Base-by-base conservation (phyloP, 1,284 basidiomycete genomes). In the Malassezia sp. region DNA sequence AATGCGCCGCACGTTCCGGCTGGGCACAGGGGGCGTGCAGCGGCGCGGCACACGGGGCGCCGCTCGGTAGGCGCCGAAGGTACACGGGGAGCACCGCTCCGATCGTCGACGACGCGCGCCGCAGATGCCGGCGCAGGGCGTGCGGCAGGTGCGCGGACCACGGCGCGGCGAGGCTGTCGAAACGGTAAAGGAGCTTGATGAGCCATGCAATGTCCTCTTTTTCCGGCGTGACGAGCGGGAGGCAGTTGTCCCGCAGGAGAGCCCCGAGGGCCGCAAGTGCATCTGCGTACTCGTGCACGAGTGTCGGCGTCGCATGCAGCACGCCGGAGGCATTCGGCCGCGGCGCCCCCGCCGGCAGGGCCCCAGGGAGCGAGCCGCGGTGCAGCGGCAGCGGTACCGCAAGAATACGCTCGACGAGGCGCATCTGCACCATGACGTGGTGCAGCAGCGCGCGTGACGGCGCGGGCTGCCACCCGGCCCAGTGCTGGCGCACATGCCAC, bases 401-500 rank as follows among this genome's bases (percentile, higher is more conserved):
- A 3, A 50, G 14, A 14, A 36, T 30, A 5, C 28, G 28, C 14
- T 26, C 34, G 20, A 40, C 27, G 17, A 23, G 17, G 7, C 30
- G 29, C 48, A 50, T 45, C 36, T 45, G 39, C 22, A 50, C 31
- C 48, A 50, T 50, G 42, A 50, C 17, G 8, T 38, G 39, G 26
- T 50, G 48, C 42, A 50, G 28, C 9, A 50, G 23, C 26, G 36
- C 36, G n/a, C 29, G 42, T 12, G 48, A 50, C 10, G 42, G 48
- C 27, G 42, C 26, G 18, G 42, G 31, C 17, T 22, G 22, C 6
- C 22, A 35, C n/a, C 28, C 21, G 5, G 31, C 20, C 36, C 47
- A 41, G 33, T 37, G 23, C 23, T 34, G 29, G 8, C 27, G 33
- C 7, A 49, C 40, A 22, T 38, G 41, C 40, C 41, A 38, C 17